phyloP scores from a whole-genome alignment of 2,329 filamentous ascomycete species.

The Paracoccidioides brasiliensis region DNA sequence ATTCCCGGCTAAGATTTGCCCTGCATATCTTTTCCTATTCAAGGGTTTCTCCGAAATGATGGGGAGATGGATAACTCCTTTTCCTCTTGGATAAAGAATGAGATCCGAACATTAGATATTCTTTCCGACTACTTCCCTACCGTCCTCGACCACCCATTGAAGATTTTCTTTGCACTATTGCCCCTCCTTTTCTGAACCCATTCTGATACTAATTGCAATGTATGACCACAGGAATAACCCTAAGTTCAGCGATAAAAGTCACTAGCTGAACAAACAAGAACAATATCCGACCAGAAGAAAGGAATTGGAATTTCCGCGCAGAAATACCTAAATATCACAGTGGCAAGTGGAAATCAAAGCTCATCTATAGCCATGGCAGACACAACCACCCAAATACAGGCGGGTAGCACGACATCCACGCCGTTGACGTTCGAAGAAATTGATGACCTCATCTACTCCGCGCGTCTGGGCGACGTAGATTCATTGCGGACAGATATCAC shows the following conservation, averaged over 20 bases:
- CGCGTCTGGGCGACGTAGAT: conserved; percentile 60
- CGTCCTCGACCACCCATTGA: not conserved
- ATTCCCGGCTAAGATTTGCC: no score
- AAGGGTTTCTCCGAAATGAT: not conserved
- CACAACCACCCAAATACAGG: not conserved
- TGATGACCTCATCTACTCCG: conserved; percentile 82
- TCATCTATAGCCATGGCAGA: not conserved
- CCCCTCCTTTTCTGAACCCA: not conserved
- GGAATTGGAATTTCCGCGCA: no score
- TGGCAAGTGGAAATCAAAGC: not conserved
- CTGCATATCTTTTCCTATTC: no score
- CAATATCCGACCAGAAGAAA: no score
- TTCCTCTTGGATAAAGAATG: not conserved
- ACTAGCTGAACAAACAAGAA: no score
- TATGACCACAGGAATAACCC: not conserved
- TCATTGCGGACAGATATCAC: conserved; percentile 52
- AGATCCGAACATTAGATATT: not conserved
- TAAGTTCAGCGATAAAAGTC: not conserved
- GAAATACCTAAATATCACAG: no score
- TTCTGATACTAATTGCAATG: not conserved
- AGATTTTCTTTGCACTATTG: not conserved
- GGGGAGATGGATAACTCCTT: not conserved
- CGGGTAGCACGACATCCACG: conserved; percentile 7
- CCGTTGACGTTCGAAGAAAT: conserved; percentile 62
- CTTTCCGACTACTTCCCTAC: not conserved